Evolutionary conservation across 352 stramenopile genomes (phyloP), one percentile per base, ranked within the genome.

Genomic region (Phytophthora chlamydospora): DNA sequence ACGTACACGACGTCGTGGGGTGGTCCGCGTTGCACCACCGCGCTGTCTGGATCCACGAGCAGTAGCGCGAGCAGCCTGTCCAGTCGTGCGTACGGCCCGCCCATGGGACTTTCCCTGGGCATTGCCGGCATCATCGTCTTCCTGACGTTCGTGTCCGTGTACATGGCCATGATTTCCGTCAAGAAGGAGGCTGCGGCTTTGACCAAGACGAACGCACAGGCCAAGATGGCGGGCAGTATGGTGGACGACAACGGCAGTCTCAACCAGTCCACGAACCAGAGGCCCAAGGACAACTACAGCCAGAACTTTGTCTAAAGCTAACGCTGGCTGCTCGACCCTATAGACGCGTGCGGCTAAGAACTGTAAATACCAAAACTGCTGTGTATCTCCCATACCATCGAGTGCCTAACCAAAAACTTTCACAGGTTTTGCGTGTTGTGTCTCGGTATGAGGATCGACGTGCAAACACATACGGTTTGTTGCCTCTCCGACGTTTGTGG

Each of bases 21-120:
- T 8, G 80, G 80, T 13, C 80, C 80, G 31, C 80, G 80, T 4
- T 90, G 80, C 38, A 88, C 76, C 31, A 88, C 80, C 0, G 61
- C 71, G 2, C 17, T 70, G 13, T 19, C 59, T 2, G 70, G 73
- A 2, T 66, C 62, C 2, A 75, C 60, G 2, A 74, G 43, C n/a
- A 62, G 60, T 0, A 76, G 58, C 38, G 35, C 61, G 8, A 67
- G 38, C 6, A 76, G 32, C 35, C 33, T 71, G 40, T 62, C 59
- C 2, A 63, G 62, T 48, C 71, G 73, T 52, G 75, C 74, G 40
- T 89, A 76, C 61, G 79, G 79, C 3, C 79, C 79, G 3, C 76
- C 79, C 1, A 85, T 81, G 71, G 71, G 66, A 34, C 62, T 80
- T n/a, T 66, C 75, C 0, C 19, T 89, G 14, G 55, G 54, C 32